phyloP scores from a whole-genome alignment of 1,139 yeast species.

The Diutina siamensis region DNA sequence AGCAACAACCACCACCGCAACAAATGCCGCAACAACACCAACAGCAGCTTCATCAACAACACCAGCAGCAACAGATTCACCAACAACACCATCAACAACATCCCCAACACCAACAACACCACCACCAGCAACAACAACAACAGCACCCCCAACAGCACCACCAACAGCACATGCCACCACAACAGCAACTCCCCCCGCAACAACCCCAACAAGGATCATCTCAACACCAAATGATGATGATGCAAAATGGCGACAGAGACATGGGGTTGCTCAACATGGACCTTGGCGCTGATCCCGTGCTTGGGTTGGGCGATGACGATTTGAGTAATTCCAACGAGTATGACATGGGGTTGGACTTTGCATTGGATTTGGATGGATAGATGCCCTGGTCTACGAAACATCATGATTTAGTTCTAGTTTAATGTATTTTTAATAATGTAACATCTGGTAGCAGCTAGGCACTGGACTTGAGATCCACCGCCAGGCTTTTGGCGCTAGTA shows the following conservation, averaged over 20 bases:
- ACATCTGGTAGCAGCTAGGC: background rate
- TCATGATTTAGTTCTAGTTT: background rate
- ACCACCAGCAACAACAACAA: constrained; percentile 2
- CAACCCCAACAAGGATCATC: background rate
- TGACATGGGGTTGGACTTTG: constrained; percentile 5
- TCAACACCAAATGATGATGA: background rate
- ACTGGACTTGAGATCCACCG: background rate
- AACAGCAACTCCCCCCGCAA: background rate
- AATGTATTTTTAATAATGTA: background rate
- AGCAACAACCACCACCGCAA: background rate
- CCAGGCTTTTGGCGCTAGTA: background rate
- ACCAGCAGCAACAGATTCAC: background rate
- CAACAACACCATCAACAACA: background rate
- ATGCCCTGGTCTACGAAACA: background rate
- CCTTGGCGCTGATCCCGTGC: constrained; percentile 1
- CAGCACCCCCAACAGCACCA: background rate
- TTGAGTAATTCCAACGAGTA: constrained; percentile 1
- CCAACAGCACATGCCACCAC: background rate
- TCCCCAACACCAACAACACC: background rate
- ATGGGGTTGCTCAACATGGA: constrained; percentile 5
- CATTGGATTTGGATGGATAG: background rate
- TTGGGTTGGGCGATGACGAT: constrained; percentile 2
- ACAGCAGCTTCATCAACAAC: background rate
- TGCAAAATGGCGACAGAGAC: constrained; percentile 4
- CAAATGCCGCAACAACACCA: background rate